These are phyloP conservation scores for Helenozyma rhizophorensis DNA, from an alignment of 805 yeast genomes.

Conservation along the genomic window DNA sequence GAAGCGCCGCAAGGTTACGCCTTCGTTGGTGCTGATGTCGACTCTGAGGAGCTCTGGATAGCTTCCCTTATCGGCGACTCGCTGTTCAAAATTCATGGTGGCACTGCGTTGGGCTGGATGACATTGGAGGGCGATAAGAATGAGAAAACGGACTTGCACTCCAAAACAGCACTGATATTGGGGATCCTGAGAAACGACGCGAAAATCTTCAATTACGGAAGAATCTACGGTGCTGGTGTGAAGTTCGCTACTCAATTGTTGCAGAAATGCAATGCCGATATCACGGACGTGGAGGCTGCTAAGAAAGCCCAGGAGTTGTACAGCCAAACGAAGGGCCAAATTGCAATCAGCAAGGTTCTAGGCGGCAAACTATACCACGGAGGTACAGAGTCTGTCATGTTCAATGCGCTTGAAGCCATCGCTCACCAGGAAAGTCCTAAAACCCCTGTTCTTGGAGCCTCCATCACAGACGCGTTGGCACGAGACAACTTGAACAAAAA, in stretches of 20 bases:
- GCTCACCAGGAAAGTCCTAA: constrained; percentile 77
- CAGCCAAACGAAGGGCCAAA: constrained; percentile 73
- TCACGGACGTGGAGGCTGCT: constrained; percentile 64
- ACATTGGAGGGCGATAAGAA: constrained; percentile 91
- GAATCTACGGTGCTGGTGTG: constrained; percentile 97
- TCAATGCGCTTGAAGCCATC: constrained; percentile 81
- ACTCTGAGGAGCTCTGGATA: constrained; percentile 97
- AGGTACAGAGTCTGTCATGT: constrained; percentile 90
- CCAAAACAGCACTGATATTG: constrained; percentile 84
- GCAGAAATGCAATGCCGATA: constrained; percentile 72
- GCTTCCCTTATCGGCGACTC: constrained; percentile 95
- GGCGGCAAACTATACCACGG: constrained; percentile 60
- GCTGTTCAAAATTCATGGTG: constrained; percentile 84
- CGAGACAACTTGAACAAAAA: constrained; percentile 57
- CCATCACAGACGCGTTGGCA: constrained; percentile 80
- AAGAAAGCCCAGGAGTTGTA: constrained; percentile 65
- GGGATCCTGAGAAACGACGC: constrained; percentile 92
- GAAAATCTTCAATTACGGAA: constrained; percentile 91
- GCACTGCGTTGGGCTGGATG: constrained; percentile 99
- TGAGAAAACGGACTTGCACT: constrained; percentile 91
- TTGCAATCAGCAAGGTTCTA: constrained; percentile 17
- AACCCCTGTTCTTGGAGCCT: constrained; percentile 92
- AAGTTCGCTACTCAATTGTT: constrained; percentile 82
- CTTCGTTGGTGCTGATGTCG: constrained; percentile 98
- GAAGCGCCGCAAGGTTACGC: constrained; percentile 85